These are phyloP conservation scores for Albatrellus sp. DNA, from an alignment of 1,284 basidiomycete species.

Conservation along the genomic window DNA sequence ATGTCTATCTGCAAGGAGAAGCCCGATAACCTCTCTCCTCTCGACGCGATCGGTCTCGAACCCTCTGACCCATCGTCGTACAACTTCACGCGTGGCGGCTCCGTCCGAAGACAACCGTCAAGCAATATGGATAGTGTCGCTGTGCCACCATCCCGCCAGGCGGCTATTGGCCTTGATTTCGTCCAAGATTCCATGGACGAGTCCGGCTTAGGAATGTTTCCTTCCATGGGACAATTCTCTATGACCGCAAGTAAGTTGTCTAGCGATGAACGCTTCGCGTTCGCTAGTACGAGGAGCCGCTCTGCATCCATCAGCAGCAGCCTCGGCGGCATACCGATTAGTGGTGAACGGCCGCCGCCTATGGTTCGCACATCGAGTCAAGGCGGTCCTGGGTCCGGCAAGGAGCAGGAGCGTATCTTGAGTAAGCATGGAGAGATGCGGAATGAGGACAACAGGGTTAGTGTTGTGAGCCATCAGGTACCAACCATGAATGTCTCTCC, in stretches of 20 bases:
- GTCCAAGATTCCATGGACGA: constrained; percentile 58
- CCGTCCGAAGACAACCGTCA: constrained; percentile 41
- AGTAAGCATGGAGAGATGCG: constrained; percentile 64
- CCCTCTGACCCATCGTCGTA: constrained; percentile 44
- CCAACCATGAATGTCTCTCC: constrained; percentile 8
- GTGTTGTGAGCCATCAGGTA: constrained; percentile 9
- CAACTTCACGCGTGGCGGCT: constrained; percentile 46
- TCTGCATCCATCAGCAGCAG: constrained; percentile 27
- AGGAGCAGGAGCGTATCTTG: constrained; percentile 48
- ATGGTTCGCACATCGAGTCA: constrained; percentile 73
- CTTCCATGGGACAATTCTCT: constrained; percentile 33
- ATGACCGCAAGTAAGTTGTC: constrained; percentile 36
- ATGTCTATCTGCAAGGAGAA: constrained; percentile 93
- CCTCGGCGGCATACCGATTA: constrained; percentile 31
- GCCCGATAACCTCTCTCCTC: constrained; percentile 79
- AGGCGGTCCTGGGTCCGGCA: constrained; percentile 41
- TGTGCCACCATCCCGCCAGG: constrained; percentile 30
- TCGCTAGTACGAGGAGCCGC: constrained; percentile 22
- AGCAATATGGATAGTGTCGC: constrained; percentile 22
- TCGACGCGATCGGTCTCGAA: constrained; percentile 89
- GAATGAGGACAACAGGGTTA: constrained; percentile 31
- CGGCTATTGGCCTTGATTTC: constrained; percentile 44
- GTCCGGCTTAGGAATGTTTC: constrained; percentile 51
- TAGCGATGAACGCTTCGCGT: constrained; percentile 59
- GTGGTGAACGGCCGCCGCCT: constrained; percentile 27